Conservation (phyloP, 345 rosid species). For the Arabis alpina region DNA sequence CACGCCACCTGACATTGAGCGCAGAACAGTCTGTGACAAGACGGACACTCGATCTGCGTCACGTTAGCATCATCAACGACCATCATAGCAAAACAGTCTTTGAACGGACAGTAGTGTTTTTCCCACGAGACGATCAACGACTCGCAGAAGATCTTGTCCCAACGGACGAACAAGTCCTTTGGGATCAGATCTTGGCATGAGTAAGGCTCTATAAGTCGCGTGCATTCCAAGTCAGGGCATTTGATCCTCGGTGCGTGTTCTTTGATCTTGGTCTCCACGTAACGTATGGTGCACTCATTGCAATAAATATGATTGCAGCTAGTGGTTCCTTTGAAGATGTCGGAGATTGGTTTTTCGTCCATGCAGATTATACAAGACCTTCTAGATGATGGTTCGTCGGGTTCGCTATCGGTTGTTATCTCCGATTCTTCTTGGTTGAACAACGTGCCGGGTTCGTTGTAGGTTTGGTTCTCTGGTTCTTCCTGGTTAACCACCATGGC, state of each 20-base stretch:
- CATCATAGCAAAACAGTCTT: constrained; percentile 66
- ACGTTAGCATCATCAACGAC: constrained; percentile 44
- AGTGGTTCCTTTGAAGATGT: constrained; percentile 45
- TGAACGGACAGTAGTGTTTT: constrained; percentile 70
- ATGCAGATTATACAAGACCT: constrained; percentile 54
- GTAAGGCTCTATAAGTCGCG: constrained; percentile 50
- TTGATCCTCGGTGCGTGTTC: constrained; percentile 34
- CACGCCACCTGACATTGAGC: constrained; percentile 33
- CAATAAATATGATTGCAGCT: constrained; percentile 61
- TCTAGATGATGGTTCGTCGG: constrained; percentile 32
- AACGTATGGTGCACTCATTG: constrained; percentile 53
- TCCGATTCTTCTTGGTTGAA: background rate
- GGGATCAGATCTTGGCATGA: constrained; percentile 24
- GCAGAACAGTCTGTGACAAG: constrained; percentile 53
- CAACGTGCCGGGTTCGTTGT: constrained; percentile 24
- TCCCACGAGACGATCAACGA: constrained; percentile 44
- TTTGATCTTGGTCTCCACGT: constrained; percentile 49
- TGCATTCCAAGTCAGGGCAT: constrained; percentile 66
- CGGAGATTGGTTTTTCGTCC: background rate
- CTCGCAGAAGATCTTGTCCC: constrained; percentile 60
- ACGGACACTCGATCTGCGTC: constrained; percentile 66
- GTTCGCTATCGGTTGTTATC: constrained; percentile 1
- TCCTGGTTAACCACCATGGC: background rate
- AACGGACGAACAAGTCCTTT: constrained; percentile 48
- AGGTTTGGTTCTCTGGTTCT: background rate